These are phyloP conservation scores for Pelagomonas calceolata DNA, from an alignment of 108 stramenopile genomes.

Conservation along the genomic window DNA sequence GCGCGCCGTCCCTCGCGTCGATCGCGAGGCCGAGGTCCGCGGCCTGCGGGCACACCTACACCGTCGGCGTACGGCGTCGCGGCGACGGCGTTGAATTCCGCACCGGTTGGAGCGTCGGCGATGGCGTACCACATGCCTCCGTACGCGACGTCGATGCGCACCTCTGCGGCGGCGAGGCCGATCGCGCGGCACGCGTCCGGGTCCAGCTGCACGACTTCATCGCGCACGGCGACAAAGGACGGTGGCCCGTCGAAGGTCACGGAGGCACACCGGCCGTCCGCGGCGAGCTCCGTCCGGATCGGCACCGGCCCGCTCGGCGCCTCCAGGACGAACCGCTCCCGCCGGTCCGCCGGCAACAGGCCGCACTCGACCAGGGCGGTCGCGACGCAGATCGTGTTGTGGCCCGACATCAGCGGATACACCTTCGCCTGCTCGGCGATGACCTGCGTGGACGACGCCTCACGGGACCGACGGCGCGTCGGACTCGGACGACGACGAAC, in stretches of 20 bases:
- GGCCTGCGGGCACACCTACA: too few relatives aligned
- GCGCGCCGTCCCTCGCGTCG: conserved; percentile 3
- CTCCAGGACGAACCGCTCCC: conserved; percentile 16
- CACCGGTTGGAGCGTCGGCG: conserved; percentile 18
- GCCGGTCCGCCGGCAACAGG: conserved; percentile 5
- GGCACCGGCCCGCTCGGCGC: conserved; percentile 19
- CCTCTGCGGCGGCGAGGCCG: neutral
- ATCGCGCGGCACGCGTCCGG: neutral
- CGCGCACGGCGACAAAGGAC: conserved; percentile 23
- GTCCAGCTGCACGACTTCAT: conserved; percentile 16
- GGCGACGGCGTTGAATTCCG: neutral
- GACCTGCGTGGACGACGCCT: too few relatives aligned
- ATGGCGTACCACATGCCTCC: conserved; percentile 33
- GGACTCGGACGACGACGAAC: too few relatives aligned
- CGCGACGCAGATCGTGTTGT: conserved; percentile 27
- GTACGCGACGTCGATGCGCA: conserved; percentile 21
- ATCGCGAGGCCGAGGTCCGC: neutral
- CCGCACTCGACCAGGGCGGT: conserved; percentile 24
- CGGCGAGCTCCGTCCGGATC: conserved; percentile 12
- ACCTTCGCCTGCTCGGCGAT: conserved; percentile 8
- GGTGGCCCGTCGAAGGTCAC: conserved; percentile 17
- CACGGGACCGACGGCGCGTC: too few relatives aligned
- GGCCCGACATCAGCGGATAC: conserved; percentile 25
- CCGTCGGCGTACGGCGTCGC: neutral
- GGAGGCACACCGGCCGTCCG: conserved; percentile 11